A percentile compares a stretch with the other conserved stretches of the same genome.
These are phyloP conservation scores for Hypoxylon fuscum DNA, from an alignment of 495 filamentous ascomycete species.

Conservation along the genomic window DNA sequence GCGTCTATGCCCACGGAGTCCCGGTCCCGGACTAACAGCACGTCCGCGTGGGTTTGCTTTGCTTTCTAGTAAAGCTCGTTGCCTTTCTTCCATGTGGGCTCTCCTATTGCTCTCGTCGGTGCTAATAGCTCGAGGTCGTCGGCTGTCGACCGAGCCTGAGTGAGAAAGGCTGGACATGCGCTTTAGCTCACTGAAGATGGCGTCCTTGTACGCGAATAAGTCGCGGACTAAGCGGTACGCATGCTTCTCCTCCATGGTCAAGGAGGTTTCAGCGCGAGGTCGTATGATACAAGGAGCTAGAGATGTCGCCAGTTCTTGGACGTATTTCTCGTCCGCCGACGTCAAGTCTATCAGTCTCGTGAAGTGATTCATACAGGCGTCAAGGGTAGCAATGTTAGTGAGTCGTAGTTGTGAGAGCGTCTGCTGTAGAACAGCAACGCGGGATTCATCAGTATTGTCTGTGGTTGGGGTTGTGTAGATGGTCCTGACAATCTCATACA, in stretches of 20 bases:
- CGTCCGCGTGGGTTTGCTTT: slow-evolving; percentile 70
- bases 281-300: slow-evolving; percentile 89
- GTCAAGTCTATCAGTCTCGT: slow-evolving; percentile 96
- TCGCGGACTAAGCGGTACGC: slow-evolving; percentile 92
- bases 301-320: slow-evolving; percentile 76
- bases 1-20: slow-evolving; percentile 69
- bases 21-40: slow-evolving; percentile 76
- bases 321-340: slow-evolving; percentile 89
- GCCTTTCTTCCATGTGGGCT: slow-evolving; percentile 90
- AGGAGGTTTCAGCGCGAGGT: slow-evolving; percentile 81
- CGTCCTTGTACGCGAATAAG: slow-evolving; percentile 90
- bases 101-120: slow-evolving; percentile 97
- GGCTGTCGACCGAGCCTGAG: slow-evolving; percentile 58
- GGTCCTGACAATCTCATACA: slow-evolving; percentile 98
- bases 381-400: slow-evolving; percentile 97
- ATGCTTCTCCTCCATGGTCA: slow-evolving; percentile 96
- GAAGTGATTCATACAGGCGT: slow-evolving; percentile 98
- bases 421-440: slow-evolving; percentile 92
- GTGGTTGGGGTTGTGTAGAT: slow-evolving; percentile 89
- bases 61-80: slow-evolving; percentile 80
- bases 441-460: slow-evolving; percentile 70
- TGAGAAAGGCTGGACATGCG: slow-evolving; percentile 78
- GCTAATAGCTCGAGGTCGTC: slow-evolving; percentile 86
- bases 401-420: slow-evolving; percentile 94
- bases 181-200: slow-evolving; percentile 96